phyloP scores from a whole-genome alignment of 2,329 filamentous ascomycete genomes.

The Paecilomyces niveus region DNA sequence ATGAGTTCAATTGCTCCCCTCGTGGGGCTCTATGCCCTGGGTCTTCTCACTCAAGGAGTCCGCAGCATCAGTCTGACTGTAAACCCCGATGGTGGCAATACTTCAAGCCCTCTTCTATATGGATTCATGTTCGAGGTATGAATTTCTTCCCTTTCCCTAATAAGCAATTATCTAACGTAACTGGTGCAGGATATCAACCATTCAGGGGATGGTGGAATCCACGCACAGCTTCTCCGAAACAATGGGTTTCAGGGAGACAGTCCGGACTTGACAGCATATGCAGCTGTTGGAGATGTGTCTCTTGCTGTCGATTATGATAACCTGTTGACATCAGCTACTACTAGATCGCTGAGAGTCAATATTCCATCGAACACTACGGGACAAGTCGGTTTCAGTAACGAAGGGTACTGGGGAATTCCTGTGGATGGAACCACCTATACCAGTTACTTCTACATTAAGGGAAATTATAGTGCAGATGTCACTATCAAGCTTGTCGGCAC shows the following conservation, averaged over 20 bases:
- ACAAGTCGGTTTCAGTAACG: slow-evolving; percentile 38
- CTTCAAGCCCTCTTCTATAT: slow-evolving; percentile 32
- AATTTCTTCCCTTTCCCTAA: not conserved
- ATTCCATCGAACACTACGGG: slow-evolving; percentile 16
- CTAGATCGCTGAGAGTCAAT: slow-evolving; percentile 42
- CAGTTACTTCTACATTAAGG: slow-evolving; percentile 25
- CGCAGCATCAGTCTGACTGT: slow-evolving; percentile 3
- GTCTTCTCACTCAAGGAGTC: not conserved
- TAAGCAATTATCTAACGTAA: not conserved
- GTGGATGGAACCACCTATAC: slow-evolving; percentile 20
- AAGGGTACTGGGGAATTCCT: slow-evolving; percentile 28
- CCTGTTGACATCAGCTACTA: slow-evolving; percentile 48
- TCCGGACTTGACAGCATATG: slow-evolving; percentile 43
- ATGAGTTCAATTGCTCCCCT: not conserved
- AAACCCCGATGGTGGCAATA: slow-evolving; percentile 26
- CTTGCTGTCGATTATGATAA: slow-evolving; percentile 43
- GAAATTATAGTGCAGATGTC: slow-evolving; percentile 18
- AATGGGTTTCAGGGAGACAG: slow-evolving; percentile 57
- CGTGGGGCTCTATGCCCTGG: not conserved
- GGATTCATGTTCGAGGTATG: slow-evolving; percentile 38
- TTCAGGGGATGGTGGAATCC: slow-evolving; percentile 65
- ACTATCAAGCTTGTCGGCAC: slow-evolving; percentile 20
- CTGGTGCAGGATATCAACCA: slow-evolving; percentile 53
- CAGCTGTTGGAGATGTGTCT: slow-evolving; percentile 35
- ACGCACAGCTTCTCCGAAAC: slow-evolving; percentile 64